Percentiles rank a stretch among this genome's conserved stretches.
phyloP scores from a whole-genome alignment of 345 rosid species.

The Linum lewisii region DNA sequence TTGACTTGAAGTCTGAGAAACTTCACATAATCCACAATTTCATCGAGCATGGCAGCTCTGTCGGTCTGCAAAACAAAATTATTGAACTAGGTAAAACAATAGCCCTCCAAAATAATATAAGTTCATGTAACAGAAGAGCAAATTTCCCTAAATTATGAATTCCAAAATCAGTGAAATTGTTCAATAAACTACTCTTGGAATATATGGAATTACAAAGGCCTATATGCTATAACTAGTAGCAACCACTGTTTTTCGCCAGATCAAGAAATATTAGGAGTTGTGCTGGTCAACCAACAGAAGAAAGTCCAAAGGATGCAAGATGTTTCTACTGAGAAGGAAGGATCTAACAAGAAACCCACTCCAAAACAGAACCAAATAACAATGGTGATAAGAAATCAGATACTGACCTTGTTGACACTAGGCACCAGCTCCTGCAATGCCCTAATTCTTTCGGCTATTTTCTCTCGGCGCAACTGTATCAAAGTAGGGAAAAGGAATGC shows the following conservation, averaged over 20 bases:
- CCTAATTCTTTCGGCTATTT: slow-evolving; percentile 96
- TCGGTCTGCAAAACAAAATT: slow-evolving; percentile 54
- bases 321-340: neutral
- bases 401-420: slow-evolving; percentile 82
- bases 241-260: too few relatives aligned
- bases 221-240: too few relatives aligned
- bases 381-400: slow-evolving; percentile 5
- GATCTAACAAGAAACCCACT: neutral
- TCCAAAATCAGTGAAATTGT: too few relatives aligned
- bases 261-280: neutral
- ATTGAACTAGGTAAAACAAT: neutral
- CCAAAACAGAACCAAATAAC: neutral
- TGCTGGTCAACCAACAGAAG: neutral
- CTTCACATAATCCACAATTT: slow-evolving; percentile 97
- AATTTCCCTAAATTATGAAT: too few relatives aligned
- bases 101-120: neutral
- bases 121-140: too few relatives aligned
- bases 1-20: slow-evolving; percentile 98
- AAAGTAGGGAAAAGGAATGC: slow-evolving; percentile 5
- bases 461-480: slow-evolving; percentile 85
- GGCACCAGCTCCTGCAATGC: slow-evolving; percentile 98
- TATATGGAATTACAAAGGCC: too few relatives aligned
- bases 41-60: slow-evolving; percentile 98
- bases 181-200: too few relatives aligned
- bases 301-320: neutral